phyloP scores from a whole-genome alignment of 2,329 filamentous ascomycete genomes.

The Sclerotinia subarctica region DNA sequence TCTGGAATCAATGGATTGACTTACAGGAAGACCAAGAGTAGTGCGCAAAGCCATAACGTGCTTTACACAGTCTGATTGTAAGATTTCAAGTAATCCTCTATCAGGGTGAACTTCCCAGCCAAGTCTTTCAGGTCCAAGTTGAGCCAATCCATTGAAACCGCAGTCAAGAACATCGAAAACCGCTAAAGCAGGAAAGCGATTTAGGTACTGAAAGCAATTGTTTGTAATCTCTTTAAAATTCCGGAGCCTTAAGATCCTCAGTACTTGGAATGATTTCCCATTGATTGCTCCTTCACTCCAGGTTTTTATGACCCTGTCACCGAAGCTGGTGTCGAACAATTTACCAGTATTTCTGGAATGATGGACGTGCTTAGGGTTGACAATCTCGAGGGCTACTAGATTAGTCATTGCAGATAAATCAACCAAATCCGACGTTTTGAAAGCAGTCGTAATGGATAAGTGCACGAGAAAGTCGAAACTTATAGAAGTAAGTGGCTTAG shows the following conservation, averaged over 20 bases:
- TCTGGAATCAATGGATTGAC: background rate
- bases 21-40: conserved; percentile 15
- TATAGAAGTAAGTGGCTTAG: conserved; percentile 31
- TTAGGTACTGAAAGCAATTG: conserved; percentile 35
- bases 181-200: conserved; percentile 35
- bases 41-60: conserved; percentile 24
- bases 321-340: conserved; percentile 21
- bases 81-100: conserved; percentile 23
- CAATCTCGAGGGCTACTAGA: conserved; percentile 36
- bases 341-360: background rate
- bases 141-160: conserved; percentile 23
- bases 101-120: conserved; percentile 32
- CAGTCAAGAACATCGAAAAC: conserved; percentile 36
- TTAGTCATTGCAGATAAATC: conserved; percentile 37
- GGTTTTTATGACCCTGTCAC: conserved; percentile 35
- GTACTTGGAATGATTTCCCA: conserved; percentile 33
- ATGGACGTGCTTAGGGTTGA: conserved; percentile 19
- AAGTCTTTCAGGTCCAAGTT: conserved; percentile 20
- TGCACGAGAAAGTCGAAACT: conserved; percentile 37
- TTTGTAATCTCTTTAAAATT: conserved; percentile 34
- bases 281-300: conserved; percentile 35
- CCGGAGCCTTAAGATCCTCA: conserved; percentile 38
- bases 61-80: conserved; percentile 31
- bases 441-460: conserved; percentile 35
- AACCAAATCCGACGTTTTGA: conserved; percentile 33